These are phyloP conservation scores for Exophiala viscosa DNA, from an alignment of 2,329 filamentous ascomycete species.

Conservation along the genomic window DNA sequence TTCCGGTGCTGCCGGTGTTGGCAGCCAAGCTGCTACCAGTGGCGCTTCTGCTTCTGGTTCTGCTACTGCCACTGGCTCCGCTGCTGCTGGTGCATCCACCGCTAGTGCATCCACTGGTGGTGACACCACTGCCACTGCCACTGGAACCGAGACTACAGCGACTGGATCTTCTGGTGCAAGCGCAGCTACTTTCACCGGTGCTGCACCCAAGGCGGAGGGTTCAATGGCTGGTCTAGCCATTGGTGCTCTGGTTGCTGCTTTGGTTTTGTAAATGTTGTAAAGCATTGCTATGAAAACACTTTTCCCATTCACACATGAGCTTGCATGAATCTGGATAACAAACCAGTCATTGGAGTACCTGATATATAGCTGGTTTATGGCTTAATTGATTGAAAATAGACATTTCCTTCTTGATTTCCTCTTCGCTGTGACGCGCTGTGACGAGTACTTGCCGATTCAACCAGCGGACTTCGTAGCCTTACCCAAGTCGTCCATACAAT, in stretches of 20 bases:
- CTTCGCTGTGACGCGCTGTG: too few relatives aligned
- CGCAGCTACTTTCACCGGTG: constrained; percentile 14
- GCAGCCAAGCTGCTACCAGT: not conserved
- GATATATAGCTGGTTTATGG: too few relatives aligned
- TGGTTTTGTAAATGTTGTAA: constrained; percentile 10
- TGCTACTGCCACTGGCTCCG: not conserved
- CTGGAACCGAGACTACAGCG: not conserved
- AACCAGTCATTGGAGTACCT: too few relatives aligned
- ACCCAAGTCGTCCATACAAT: too few relatives aligned
- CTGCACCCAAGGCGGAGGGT: constrained; percentile 11
- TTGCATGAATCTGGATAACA: too few relatives aligned
- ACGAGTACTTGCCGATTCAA: too few relatives aligned
- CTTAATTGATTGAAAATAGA: too few relatives aligned
- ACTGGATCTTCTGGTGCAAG: not conserved
- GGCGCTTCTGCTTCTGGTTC: not conserved
- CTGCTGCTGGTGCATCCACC: not conserved
- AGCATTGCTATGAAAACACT: not conserved
- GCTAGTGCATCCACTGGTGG: not conserved
- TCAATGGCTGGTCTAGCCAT: constrained; percentile 11
- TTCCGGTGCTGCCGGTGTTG: constrained; percentile 1
- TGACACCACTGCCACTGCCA: not conserved
- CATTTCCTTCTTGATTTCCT: too few relatives aligned
- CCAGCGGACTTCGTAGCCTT: too few relatives aligned
- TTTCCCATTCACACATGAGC: too few relatives aligned
- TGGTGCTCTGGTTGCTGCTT: constrained; percentile 12